Conservation (phyloP, 768 basidiomycete genomes). For the Lactarius tabidus region DNA sequence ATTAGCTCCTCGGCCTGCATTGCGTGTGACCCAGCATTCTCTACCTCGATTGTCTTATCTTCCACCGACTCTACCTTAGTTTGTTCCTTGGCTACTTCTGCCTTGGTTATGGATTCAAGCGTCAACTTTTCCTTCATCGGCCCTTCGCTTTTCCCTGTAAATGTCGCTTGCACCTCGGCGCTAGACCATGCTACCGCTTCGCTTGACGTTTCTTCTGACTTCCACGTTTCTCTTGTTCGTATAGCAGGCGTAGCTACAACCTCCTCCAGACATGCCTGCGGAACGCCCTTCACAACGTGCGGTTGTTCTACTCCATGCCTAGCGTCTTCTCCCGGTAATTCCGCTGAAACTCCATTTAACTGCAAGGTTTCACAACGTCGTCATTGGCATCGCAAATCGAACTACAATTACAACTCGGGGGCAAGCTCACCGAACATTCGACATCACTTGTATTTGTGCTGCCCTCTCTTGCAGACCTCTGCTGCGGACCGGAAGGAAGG, state of each 20-base stretch:
- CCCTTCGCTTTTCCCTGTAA: neutral
- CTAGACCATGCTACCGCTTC: neutral
- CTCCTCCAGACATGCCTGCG: neutral
- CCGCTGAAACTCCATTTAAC: neutral
- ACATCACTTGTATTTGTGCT: neutral
- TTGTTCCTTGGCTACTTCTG: neutral
- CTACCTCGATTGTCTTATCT: neutral
- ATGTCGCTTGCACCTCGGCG: neutral
- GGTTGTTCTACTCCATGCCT: neutral
- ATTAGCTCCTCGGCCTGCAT: neutral
- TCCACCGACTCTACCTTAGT: neutral
- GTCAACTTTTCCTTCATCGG: neutral
- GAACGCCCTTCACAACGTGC: neutral
- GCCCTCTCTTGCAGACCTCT: neutral
- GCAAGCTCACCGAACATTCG: neutral
- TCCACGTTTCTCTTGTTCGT: neutral
- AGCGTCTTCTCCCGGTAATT: neutral
- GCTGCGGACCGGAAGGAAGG: neutral
- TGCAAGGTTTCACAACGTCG: neutral
- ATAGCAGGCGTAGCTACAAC: neutral
- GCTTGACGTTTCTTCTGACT: neutral
- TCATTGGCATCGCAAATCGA: neutral
- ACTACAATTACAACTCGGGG: too few relatives aligned
- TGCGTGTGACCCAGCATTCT: neutral
- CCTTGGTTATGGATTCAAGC: neutral